Evolutionary conservation across 768 basidiomycete species (phyloP).

Genomic region (Tulasnella calospora): DNA sequence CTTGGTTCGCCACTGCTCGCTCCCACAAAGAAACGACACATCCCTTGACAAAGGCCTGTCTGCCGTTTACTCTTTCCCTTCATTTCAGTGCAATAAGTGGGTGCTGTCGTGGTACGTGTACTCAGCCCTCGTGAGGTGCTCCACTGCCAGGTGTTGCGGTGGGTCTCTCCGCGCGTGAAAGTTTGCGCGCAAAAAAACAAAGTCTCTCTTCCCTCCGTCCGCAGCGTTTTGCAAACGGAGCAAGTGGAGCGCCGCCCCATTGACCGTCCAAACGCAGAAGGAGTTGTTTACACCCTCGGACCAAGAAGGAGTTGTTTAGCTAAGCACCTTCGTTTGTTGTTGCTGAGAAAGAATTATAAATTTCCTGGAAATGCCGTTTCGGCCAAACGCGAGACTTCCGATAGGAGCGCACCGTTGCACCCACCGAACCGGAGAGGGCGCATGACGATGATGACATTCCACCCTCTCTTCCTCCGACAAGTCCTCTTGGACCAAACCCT

Average conservation of each 20-base stretch:
- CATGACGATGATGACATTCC: constrained; percentile 1
- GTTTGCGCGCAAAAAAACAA: background rate
- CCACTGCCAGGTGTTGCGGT: background rate
- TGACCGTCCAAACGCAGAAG: background rate
- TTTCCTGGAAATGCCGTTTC: constrained; percentile 6
- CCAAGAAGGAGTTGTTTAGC: background rate
- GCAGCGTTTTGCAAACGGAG: background rate
- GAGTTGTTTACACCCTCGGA: background rate
- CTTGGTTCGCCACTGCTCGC: background rate
- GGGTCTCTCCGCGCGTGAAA: constrained; percentile 6
- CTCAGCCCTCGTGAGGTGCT: background rate
- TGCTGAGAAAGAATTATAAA: background rate
- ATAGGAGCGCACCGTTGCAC: constrained; percentile 3
- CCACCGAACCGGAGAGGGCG: background rate
- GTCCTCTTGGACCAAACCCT: constrained; percentile 2
- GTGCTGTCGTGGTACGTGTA: constrained; percentile 4
- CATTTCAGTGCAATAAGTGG: background rate
- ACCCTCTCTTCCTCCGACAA: background rate
- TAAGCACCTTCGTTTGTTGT: background rate
- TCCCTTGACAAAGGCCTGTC: constrained; percentile 1
- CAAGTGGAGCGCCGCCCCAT: background rate
- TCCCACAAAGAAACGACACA: background rate
- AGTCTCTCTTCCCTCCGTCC: background rate
- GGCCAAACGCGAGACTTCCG: constrained; percentile 1
- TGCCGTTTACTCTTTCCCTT: background rate